A percentile compares a stretch with the other conserved stretches of the same genome.
Conservation (phyloP, 441 rosid genomes). For the Sinapis alba region DNA sequence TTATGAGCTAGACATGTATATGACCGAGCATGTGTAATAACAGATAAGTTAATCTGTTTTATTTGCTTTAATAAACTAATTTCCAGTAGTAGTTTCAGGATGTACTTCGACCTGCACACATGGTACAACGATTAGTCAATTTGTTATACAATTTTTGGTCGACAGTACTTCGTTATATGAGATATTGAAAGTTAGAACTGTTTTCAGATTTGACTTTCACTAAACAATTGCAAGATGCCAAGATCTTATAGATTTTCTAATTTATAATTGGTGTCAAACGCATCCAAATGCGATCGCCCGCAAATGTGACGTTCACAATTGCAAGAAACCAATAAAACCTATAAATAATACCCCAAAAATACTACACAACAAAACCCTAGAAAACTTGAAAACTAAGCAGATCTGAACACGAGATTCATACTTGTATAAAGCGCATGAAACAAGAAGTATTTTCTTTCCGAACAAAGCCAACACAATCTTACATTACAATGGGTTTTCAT, state of each 20-base stretch:
- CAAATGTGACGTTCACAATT: neutral
- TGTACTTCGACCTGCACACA: neutral
- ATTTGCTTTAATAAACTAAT: neutral
- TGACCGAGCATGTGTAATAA: neutral
- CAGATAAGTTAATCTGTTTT: neutral
- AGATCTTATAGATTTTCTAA: no score
- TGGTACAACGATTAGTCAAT: neutral
- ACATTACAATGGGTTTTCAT: constrained; percentile 3
- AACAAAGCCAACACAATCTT: neutral
- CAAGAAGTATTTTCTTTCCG: neutral
- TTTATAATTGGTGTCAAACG: neutral
- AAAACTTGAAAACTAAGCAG: neutral
- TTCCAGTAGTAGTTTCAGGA: neutral
- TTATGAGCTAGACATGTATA: neutral
- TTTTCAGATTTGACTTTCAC: neutral
- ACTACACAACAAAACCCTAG: neutral
- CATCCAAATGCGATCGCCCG: neutral
- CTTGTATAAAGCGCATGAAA: neutral
- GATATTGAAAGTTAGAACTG: neutral
- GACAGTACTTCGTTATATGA: neutral
- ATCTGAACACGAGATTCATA: neutral
- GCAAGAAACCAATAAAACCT: neutral
- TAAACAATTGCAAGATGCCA: neutral
- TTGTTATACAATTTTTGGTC: neutral
- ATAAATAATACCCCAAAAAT: neutral